These are phyloP conservation scores for Marsdenia floribunda DNA, from an alignment of 257 asterid genomes.

Conservation along the genomic window DNA sequence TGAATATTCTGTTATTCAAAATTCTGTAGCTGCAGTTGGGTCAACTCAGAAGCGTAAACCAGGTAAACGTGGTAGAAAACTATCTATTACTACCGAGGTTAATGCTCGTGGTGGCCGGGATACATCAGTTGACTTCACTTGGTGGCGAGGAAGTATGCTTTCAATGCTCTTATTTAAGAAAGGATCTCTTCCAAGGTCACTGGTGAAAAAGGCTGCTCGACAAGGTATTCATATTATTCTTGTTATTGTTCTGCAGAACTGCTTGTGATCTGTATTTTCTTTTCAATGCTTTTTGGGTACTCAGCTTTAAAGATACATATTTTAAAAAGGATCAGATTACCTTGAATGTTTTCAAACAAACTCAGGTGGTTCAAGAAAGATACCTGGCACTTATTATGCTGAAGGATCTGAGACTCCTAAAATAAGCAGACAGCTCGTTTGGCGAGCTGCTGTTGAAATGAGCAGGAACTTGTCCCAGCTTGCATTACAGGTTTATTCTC, in stretches of 20 bases:
- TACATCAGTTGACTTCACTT: constrained; percentile 43
- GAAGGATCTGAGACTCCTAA: constrained; percentile 77
- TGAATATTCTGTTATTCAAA: constrained; percentile 74
- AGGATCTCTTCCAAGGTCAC: constrained; percentile 71
- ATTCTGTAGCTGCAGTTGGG: constrained; percentile 38
- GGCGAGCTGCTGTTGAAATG: constrained; percentile 95
- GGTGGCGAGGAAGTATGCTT: constrained; percentile 98
- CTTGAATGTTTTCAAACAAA: neutral
- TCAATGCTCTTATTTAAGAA: constrained; percentile 76
- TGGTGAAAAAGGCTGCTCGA: constrained; percentile 92
- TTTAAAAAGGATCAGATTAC: neutral
- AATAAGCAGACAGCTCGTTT: constrained; percentile 64
- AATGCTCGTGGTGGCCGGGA: constrained; percentile 49
- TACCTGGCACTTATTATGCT: constrained; percentile 72
- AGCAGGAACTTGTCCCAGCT: constrained; percentile 79
- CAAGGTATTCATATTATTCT: constrained; percentile 54
- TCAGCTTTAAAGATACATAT: neutral
- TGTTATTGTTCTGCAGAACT: constrained; percentile 7
- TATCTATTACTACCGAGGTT: constrained; percentile 40
- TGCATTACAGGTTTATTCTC: constrained; percentile 69
- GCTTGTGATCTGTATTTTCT: constrained; percentile 14
- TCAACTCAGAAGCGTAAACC: constrained; percentile 55
- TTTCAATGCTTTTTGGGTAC: neutral
- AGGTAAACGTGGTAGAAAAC: constrained; percentile 53
- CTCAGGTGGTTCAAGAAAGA: constrained; percentile 82